A percentile compares a stretch with the other conserved stretches of the same genome.
These are phyloP conservation scores for Tuber indicum DNA, from an alignment of 495 filamentous ascomycete species.

Conservation along the genomic window DNA sequence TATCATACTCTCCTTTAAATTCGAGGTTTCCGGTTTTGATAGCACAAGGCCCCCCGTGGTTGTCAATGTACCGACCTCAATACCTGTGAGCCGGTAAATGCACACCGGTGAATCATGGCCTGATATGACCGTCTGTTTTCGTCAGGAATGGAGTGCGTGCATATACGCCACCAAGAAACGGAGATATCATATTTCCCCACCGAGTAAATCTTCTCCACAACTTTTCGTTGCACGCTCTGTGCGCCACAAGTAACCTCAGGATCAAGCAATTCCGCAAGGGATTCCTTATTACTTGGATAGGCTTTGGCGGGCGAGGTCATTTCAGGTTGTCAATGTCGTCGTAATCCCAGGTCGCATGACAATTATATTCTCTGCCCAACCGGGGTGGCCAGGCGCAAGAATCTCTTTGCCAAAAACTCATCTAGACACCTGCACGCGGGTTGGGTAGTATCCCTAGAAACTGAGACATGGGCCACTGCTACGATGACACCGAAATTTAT, in stretches of 20 bases:
- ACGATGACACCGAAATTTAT: slow-evolving; percentile 62
- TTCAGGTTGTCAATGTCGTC: slow-evolving; percentile 39
- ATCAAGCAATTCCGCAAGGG: slow-evolving; percentile 47
- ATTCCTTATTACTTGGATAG: slow-evolving; percentile 44
- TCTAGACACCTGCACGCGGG: slow-evolving; percentile 54
- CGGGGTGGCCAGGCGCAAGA: slow-evolving; percentile 44
- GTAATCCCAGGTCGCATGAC: slow-evolving; percentile 58
- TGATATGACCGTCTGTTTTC: slow-evolving; percentile 58
- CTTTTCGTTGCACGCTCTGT: slow-evolving; percentile 75
- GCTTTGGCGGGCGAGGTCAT: slow-evolving; percentile 41
- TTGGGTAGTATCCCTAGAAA: slow-evolving; percentile 48
- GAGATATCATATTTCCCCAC: slow-evolving; percentile 52
- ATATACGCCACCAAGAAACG: slow-evolving; percentile 65
- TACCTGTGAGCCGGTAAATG: not conserved
- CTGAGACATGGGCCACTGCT: slow-evolving; percentile 61
- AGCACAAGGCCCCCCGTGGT: slow-evolving; percentile 57
- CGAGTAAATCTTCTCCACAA: slow-evolving; percentile 53
- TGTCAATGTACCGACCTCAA: slow-evolving; percentile 20
- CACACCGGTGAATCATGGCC: slow-evolving; percentile 62
- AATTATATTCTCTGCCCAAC: slow-evolving; percentile 60
- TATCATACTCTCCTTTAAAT: slow-evolving; percentile 49
- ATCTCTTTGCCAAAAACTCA: slow-evolving; percentile 53
- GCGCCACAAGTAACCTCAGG: slow-evolving; percentile 60
- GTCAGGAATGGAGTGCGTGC: slow-evolving; percentile 59
- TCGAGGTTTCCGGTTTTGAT: slow-evolving; percentile 52